Evolutionary conservation across 1,284 basidiomycete genomes (phyloP).

Genomic region (Ustilago curta): DNA sequence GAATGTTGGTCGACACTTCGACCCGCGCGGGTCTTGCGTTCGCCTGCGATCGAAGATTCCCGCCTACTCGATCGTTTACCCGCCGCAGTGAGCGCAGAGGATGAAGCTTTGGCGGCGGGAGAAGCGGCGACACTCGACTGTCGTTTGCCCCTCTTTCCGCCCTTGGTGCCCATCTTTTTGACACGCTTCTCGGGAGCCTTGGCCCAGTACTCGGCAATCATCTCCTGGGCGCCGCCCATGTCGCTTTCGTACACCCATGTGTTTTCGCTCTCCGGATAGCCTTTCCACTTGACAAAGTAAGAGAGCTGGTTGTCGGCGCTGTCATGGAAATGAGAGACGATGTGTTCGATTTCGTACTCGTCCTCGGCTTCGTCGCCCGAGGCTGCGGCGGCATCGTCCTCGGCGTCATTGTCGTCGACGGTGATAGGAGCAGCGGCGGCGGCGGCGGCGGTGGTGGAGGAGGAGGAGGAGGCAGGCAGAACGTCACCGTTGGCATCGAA

Average conservation of each 20-base stretch:
- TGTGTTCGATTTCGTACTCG: slow-evolving; percentile 58
- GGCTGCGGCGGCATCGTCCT: slow-evolving; percentile 6
- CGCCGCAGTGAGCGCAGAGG: background rate
- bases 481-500: slow-evolving; percentile 16
- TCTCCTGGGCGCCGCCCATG: slow-evolving; percentile 52
- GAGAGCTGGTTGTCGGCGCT: slow-evolving; percentile 42
- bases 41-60: slow-evolving; percentile 2
- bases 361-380: slow-evolving; percentile 23
- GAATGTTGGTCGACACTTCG: background rate
- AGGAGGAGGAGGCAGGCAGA: slow-evolving; percentile 3
- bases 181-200: slow-evolving; percentile 21
- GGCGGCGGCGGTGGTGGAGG: background rate
- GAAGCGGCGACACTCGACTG: background rate
- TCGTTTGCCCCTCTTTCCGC: slow-evolving; percentile 35
- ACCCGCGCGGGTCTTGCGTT: background rate
- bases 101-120: slow-evolving; percentile 1
- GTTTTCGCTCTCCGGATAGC: slow-evolving; percentile 50
- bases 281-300: slow-evolving; percentile 62
- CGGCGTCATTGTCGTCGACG: slow-evolving; percentile 8
- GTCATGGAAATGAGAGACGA: slow-evolving; percentile 39
- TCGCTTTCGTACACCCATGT: slow-evolving; percentile 56
- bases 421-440: background rate
- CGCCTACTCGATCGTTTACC: background rate
- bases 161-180: slow-evolving; percentile 32
- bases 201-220: slow-evolving; percentile 48